A percentile compares a stretch with the other conserved stretches of the same genome.
Conservation (phyloP, 371 early-diverging fungal genomes). For the Lichtheimia corymbifera region DNA sequence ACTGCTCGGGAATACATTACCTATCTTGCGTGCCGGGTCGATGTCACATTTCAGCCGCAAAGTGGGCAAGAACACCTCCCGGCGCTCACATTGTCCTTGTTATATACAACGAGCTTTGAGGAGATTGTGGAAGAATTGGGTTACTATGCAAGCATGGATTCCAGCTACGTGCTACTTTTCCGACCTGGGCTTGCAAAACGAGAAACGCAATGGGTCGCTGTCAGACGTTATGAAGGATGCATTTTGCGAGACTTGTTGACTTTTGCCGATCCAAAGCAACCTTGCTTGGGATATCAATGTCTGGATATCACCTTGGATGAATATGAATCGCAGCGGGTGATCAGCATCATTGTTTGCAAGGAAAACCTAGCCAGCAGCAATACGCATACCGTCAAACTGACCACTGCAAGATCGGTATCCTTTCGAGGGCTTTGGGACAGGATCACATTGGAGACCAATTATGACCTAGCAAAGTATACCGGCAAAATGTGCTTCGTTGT, state of each 20-base stretch:
- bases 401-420: slow-evolving; percentile 31
- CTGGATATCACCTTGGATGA: slow-evolving; percentile 81
- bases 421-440: no score
- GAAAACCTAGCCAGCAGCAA: slow-evolving; percentile 49
- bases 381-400: slow-evolving; percentile 54
- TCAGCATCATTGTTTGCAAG: slow-evolving; percentile 60
- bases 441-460: no score
- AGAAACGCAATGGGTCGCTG: slow-evolving; percentile 18
- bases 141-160: slow-evolving; percentile 19
- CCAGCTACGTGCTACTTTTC: slow-evolving; percentile 35
- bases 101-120: slow-evolving; percentile 24
- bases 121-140: slow-evolving; percentile 22
- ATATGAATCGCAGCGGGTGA: slow-evolving; percentile 72
- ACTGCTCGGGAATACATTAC: slow-evolving; percentile 76
- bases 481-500: slow-evolving; percentile 27
- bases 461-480: background rate
- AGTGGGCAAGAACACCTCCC: slow-evolving; percentile 21
- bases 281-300: slow-evolving; percentile 74
- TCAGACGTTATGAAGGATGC: slow-evolving; percentile 23
- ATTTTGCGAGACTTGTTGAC: slow-evolving; percentile 20
- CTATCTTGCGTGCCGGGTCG: slow-evolving; percentile 63
- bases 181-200: slow-evolving; percentile 6
- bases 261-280: background rate
- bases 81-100: slow-evolving; percentile 24
- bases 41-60: slow-evolving; percentile 66